A percentile compares a stretch with the other conserved stretches of the same genome.
Evolutionary conservation across 2,329 filamentous ascomycete species (phyloP).

Genomic region (Fusarium tanahbumbuense): DNA sequence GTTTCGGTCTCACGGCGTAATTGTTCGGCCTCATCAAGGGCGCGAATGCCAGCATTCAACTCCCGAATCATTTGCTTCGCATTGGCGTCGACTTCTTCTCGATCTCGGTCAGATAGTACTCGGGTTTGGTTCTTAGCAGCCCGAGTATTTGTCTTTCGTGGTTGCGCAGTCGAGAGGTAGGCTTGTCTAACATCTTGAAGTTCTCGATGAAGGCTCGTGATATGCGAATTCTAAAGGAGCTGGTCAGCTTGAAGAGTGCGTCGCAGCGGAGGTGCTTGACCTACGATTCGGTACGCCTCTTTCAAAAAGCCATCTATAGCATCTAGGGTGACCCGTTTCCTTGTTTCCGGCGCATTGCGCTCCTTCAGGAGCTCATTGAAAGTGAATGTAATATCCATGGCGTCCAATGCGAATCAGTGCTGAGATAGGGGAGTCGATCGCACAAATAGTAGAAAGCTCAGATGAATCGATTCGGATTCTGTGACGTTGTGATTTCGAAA

Average conservation of each 20-base stretch:
- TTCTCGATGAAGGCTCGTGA: conserved; percentile 81
- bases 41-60: conserved; percentile 82
- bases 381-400: conserved; percentile 73
- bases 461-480: neutral
- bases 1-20: conserved; percentile 81
- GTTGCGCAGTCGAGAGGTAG: conserved; percentile 85
- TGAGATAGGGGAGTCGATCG: conserved; percentile 11
- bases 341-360: conserved; percentile 63
- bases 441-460: conserved; percentile 1
- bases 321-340: conserved; percentile 57
- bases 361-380: conserved; percentile 76
- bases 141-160: conserved; percentile 66
- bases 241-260: conserved; percentile 30
- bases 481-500: neutral
- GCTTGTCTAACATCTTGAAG: conserved; percentile 86
- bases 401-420: conserved; percentile 26
- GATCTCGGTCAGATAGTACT: conserved; percentile 81
- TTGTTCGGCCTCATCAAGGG: conserved; percentile 83
- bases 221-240: conserved; percentile 78
- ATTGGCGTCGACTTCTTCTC: conserved; percentile 87
- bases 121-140: conserved; percentile 59
- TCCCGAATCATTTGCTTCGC: conserved; percentile 88
- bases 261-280: conserved; percentile 46
- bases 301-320: conserved; percentile 87
- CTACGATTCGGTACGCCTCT: conserved; percentile 92